These are phyloP conservation scores for Dalbergia cultrata DNA, from an alignment of 306 rosid genomes.

Conservation along the genomic window DNA sequence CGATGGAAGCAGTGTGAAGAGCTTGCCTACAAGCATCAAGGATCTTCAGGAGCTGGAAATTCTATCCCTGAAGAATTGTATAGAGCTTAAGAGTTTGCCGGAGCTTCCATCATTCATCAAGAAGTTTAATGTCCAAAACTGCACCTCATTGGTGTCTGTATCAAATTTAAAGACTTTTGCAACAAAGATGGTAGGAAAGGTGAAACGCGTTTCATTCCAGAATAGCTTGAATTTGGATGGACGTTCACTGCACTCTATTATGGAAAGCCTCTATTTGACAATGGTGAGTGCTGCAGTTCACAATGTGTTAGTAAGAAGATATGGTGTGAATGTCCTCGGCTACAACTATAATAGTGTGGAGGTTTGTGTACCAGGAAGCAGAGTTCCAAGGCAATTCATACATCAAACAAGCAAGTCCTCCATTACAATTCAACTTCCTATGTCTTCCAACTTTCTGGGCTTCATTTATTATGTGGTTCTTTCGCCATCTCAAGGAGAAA, in stretches of 20 bases:
- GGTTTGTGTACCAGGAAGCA: conserved; percentile 5
- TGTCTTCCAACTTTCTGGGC: background rate
- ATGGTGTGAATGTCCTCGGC: background rate
- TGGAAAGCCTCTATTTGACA: background rate
- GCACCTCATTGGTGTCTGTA: conserved; percentile 22
- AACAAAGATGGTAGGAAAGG: background rate
- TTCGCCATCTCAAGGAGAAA: background rate
- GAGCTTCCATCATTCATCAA: conserved; percentile 32
- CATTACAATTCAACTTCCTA: background rate
- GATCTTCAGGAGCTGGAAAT: background rate
- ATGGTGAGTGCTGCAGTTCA: background rate
- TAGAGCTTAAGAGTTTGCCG: conserved; percentile 14
- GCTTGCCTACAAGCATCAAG: conserved; percentile 23
- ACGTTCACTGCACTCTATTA: background rate
- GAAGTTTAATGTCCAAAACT: background rate
- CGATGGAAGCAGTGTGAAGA: conserved; percentile 3
- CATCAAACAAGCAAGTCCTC: background rate
- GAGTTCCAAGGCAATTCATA: background rate
- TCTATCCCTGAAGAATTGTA: background rate
- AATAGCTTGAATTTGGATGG: background rate
- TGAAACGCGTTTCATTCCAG: background rate
- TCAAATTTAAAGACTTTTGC: conserved; percentile 13
- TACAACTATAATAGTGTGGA: background rate
- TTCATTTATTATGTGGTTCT: background rate
- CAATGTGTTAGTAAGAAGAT: background rate